phyloP scores from a whole-genome alignment of 805 yeast genomes.

The Wickerhamiella occidentalis region DNA sequence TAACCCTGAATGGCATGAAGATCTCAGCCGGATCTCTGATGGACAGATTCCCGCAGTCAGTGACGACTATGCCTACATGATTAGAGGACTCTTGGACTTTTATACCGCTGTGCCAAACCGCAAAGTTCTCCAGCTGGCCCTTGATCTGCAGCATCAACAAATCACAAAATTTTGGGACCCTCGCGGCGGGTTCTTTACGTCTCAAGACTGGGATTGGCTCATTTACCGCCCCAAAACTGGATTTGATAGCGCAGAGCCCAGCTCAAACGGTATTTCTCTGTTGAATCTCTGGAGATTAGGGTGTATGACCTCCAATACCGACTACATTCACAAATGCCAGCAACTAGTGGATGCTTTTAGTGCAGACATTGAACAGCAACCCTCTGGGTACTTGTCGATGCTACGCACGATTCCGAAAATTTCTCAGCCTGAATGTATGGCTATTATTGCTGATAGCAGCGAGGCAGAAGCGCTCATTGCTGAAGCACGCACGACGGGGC shows the following conservation, averaged over 20 bases:
- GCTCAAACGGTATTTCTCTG: slow-evolving; percentile 29
- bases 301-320: slow-evolving; percentile 15
- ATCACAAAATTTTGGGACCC: slow-evolving; percentile 26
- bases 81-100: slow-evolving; percentile 28
- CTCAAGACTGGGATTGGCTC: slow-evolving; percentile 21
- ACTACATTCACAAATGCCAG: slow-evolving; percentile 9
- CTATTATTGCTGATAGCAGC: slow-evolving; percentile 1
- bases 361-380: slow-evolving; percentile 17
- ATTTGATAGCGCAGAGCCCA: slow-evolving; percentile 30
- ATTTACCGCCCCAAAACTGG: slow-evolving; percentile 29
- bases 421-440: neutral
- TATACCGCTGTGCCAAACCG: slow-evolving; percentile 26
- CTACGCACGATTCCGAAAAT: neutral
- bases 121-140: slow-evolving; percentile 25
- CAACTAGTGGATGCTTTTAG: slow-evolving; percentile 14
- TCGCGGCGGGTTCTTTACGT: slow-evolving; percentile 27
- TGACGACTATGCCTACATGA: slow-evolving; percentile 30
- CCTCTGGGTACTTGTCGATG: slow-evolving; percentile 13
- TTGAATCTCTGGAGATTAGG: slow-evolving; percentile 25
- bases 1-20: neutral
- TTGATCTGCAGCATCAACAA: slow-evolving; percentile 26
- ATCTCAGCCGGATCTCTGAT: slow-evolving; percentile 5
- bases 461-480: slow-evolving; percentile 1
- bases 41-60: slow-evolving; percentile 21
- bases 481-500: neutral